These are phyloP conservation scores for Colletotrichum neosansevieriae DNA, from an alignment of 2,329 filamentous ascomycete genomes.

Conservation along the genomic window DNA sequence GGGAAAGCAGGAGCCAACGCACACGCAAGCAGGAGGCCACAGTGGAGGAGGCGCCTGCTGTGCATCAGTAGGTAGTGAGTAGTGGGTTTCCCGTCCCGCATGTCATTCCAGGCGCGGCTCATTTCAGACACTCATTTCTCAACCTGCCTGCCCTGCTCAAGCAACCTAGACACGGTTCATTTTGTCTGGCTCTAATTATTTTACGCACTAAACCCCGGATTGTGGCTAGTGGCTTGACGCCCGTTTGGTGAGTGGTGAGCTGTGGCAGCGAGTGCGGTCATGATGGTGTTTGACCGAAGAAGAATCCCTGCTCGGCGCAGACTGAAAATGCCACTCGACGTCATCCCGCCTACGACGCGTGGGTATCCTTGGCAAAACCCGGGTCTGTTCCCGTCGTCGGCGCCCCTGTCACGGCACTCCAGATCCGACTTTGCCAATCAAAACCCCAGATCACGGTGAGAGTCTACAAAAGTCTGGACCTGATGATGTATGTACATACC, in stretches of 20 bases:
- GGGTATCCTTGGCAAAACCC: conserved; percentile 19
- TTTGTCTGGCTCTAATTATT: conserved; percentile 12
- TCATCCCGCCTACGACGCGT: conserved; percentile 37
- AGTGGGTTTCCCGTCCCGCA: conserved; percentile 15
- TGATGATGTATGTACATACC: too few relatives aligned
- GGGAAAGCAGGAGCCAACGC: background rate
- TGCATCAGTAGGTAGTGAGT: too few relatives aligned
- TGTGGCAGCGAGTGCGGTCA: conserved; percentile 23
- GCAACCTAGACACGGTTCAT: conserved; percentile 9
- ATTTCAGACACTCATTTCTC: conserved; percentile 2
- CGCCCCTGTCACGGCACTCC: conserved; percentile 29
- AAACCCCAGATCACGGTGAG: background rate
- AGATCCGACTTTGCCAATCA: conserved; percentile 38
- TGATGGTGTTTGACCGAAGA: conserved; percentile 12
- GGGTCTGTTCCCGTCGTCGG: conserved; percentile 21
- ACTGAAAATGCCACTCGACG: conserved; percentile 22
- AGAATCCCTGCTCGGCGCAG: background rate
- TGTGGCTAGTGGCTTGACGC: conserved; percentile 33
- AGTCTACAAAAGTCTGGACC: conserved; percentile 9
- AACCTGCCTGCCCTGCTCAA: background rate
- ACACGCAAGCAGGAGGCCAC: conserved; percentile 11
- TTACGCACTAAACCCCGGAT: conserved; percentile 33
- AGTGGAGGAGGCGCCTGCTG: background rate
- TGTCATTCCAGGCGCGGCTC: conserved; percentile 24
- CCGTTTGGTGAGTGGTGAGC: background rate